These are phyloP conservation scores for Prototheca wickerhamii DNA, from an alignment of 163 green algal genomes.

Conservation along the genomic window DNA sequence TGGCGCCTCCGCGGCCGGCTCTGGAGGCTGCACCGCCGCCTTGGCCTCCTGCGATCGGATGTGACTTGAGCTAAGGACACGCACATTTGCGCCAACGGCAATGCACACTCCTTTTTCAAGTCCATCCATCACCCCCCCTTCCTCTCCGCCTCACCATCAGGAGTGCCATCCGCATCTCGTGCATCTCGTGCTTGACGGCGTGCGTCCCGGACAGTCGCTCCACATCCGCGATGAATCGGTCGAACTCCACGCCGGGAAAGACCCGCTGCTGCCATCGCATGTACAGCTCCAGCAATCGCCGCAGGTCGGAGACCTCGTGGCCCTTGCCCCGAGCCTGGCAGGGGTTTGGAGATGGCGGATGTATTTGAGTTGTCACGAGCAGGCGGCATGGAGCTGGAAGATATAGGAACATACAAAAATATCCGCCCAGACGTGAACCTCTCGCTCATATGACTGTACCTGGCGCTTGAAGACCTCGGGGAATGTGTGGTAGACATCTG, in stretches of 20 bases:
- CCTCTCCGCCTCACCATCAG: conserved; percentile 4
- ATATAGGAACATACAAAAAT: background rate
- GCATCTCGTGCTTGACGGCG: conserved; percentile 13
- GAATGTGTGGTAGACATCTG: conserved; percentile 38
- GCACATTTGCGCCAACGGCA: no score
- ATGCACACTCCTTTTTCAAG: no score
- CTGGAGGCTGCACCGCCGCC: background rate
- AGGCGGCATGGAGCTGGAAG: no score
- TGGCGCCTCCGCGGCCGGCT: background rate
- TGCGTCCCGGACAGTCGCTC: conserved; percentile 19
- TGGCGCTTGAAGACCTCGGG: conserved; percentile 25
- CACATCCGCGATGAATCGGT: conserved; percentile 23
- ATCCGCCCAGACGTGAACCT: background rate
- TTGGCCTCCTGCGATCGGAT: no score
- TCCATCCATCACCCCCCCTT: background rate
- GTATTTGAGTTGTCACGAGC: no score
- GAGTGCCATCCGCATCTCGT: conserved; percentile 15
- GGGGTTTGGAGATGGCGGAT: background rate
- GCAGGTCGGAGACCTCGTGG: conserved; percentile 39
- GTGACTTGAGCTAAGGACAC: no score
- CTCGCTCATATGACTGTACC: conserved; percentile 3
- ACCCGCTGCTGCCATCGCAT: conserved; percentile 39
- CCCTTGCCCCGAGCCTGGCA: conserved; percentile 27
- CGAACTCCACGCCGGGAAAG: conserved; percentile 18
- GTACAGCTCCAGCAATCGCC: conserved; percentile 44